Evolutionary conservation across 2,329 filamentous ascomycete genomes (phyloP), one percentile per base, ranked within the genome.

Genomic region (Colletotrichum lentis): DNA sequence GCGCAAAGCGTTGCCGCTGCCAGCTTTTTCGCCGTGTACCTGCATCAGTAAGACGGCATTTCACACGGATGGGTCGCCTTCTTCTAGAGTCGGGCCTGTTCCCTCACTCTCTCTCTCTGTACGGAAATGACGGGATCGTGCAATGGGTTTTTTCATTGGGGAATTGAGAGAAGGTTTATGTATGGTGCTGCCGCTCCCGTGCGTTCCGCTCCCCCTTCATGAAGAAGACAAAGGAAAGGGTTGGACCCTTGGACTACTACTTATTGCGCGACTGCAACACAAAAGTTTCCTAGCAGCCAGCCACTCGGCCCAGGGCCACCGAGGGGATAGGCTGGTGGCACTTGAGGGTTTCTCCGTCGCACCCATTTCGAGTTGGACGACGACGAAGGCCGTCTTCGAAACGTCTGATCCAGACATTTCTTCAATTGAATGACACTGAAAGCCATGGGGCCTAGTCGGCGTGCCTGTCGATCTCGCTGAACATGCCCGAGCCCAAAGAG

Each of bases 171-270:
- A 67, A 67, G 41, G 66, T 60, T 69, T 39, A 31, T 39, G 66
- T n/a, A n/a, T n/a, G n/a, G 55, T 69, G 27, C 44, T 66, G 50
- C 35, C 62, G 49, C 65, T 64, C 65, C 65, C 65, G 61, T 68
- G 61, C 66, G 55, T 69, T 69, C 66, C 66, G 66, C 66, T 69
- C 66, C 66, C 62, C 66, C 66, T 53, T 66, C 22, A 60, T 39
- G 46, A 22, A 37, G 27, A 52, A 27, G 20, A 44, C 6, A 43
- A 43, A 39, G 55, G 41, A 44, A 44, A 55, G 57, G 62, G 62
- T 65, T 69, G 55, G 66, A 66, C 62, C 66, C 66, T 55, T 65
- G 55, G 53, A 46, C 44, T 61, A 41, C 35, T 55, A 53, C 59
- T 11, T 47, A 41, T 57, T 27, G 50, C 53, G 55, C 44, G 62